Evolutionary conservation across 139 green algal genomes (phyloP), one percentile per base, ranked within the genome.

Genomic region (Micromonas pusilla): DNA sequence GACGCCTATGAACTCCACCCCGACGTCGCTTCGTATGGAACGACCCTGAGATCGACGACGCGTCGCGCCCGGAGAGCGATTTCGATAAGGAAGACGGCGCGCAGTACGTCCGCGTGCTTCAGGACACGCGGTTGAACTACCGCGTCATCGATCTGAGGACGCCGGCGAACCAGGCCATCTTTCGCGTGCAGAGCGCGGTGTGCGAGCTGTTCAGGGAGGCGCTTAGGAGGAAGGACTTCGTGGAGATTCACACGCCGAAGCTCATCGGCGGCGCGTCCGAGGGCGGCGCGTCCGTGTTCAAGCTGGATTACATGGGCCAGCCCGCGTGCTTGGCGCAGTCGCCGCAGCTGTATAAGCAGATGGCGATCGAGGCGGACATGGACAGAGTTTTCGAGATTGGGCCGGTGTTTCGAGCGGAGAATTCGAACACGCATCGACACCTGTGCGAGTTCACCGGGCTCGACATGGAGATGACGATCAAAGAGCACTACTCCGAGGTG

Each of bases 371-470:
- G 60, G 87, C 90, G 0, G 95, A 98, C 89, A 87, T 96, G 57
- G 89, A 88, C 3, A 79, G 90, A 4, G 94, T 99, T 32, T 98
- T 97, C 83, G 95, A 99, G 84, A 91, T 98, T 39, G 94, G 92
- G 13, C 93, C 95, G 0, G 94, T 98, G 52, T 99, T 99, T 86
- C 88, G 92, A 31, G 94, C 94, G 13, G 94, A 99, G 84, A 92
- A 97, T 38, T 95, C 87, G 3, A 91, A 90, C 87, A 99, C 95
- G 3, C 95, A 99, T 88, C 90, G 95, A 26, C 95, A 99, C 88
- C 81, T 99, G 90, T 97, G 92, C 79, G 95, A 99, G 89, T 99
- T 99, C 86, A 96, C 88, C n/a, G 94, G 95, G 3, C 89, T 99
- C 70, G 95, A 99, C 81, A 88, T 99, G 63, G 95, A 99, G 85